phyloP scores from a whole-genome alignment of 1,284 basidiomycete genomes.

The Fomes fomentarius region DNA sequence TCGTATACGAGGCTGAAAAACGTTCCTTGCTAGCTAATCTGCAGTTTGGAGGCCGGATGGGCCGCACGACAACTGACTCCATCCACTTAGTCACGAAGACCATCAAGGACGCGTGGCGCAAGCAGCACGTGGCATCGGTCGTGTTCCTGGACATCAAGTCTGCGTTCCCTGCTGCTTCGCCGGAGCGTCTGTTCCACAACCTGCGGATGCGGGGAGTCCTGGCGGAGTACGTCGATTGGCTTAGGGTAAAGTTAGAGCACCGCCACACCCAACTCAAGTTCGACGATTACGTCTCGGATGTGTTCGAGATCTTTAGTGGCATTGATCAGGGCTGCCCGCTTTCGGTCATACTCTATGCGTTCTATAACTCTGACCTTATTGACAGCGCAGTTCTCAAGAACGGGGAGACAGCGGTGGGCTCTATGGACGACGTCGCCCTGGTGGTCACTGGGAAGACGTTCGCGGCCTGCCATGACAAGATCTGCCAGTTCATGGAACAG shows the following conservation, averaged over 20 bases:
- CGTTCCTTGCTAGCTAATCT: slow-evolving; percentile 26
- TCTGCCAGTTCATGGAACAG: slow-evolving; percentile 1
- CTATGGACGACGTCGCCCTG: slow-evolving; percentile 33
- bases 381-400: slow-evolving; percentile 7
- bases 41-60: slow-evolving; percentile 41
- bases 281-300: too few relatives aligned
- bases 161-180: too few relatives aligned
- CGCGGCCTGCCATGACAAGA: slow-evolving; percentile 14
- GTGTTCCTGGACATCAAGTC: slow-evolving; percentile 45
- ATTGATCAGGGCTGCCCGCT: too few relatives aligned
- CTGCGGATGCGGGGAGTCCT: too few relatives aligned
- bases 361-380: slow-evolving; percentile 39
- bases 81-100: slow-evolving; percentile 35
- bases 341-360: slow-evolving; percentile 35
- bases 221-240: slow-evolving; percentile 24
- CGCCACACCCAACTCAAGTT: background rate
- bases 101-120: slow-evolving; percentile 39
- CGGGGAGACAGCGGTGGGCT: slow-evolving; percentile 27
- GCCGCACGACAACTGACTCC: slow-evolving; percentile 41
- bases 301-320: too few relatives aligned
- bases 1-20: slow-evolving; percentile 28
- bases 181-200: too few relatives aligned
- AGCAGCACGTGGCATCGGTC: slow-evolving; percentile 31
- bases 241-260: background rate
- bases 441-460: slow-evolving; percentile 18